A percentile compares a stretch with the other conserved stretches of the same genome.
Conservation (phyloP, 768 basidiomycete genomes). For the Gymnopilus junonius region DNA sequence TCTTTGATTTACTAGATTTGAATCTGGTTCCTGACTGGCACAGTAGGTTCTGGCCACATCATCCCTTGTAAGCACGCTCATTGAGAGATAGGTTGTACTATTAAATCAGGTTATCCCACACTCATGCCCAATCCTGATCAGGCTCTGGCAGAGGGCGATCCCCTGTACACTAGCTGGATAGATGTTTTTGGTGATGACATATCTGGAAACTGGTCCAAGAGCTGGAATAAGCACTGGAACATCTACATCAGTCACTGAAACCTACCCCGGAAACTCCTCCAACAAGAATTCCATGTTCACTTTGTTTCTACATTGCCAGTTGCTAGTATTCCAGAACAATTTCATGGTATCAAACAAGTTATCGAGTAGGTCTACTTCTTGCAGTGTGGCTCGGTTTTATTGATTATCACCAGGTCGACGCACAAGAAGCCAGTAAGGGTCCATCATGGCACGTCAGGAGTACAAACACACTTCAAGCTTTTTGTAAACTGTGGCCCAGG, state of each 20-base stretch:
- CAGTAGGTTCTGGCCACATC: background rate
- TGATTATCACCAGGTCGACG: conserved; percentile 27
- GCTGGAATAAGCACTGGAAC: conserved; percentile 51
- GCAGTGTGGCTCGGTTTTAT: background rate
- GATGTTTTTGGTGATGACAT: conserved; percentile 45
- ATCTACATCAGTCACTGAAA: no score
- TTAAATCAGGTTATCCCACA: background rate
- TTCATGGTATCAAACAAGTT: conserved; percentile 29
- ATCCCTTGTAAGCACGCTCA: background rate
- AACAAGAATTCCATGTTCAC: conserved; percentile 37
- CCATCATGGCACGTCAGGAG: conserved; percentile 27
- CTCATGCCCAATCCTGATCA: conserved; percentile 39
- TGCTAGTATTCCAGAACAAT: conserved; percentile 40
- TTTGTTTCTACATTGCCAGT: conserved; percentile 44
- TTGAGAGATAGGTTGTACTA: conserved; percentile 28
- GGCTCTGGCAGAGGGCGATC: conserved; percentile 31
- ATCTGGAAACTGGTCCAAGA: conserved; percentile 47
- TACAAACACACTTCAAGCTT: conserved; percentile 29
- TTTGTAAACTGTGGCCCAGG: conserved; percentile 33
- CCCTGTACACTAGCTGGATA: conserved; percentile 34
- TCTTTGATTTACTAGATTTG: conserved; percentile 19
- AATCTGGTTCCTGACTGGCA: conserved; percentile 25
- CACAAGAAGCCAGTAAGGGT: conserved; percentile 35
- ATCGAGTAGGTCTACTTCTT: conserved; percentile 33
- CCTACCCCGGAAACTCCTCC: no score